Base-by-base conservation (phyloP, 345 rosid genomes). In the Populus simonii region DNA sequence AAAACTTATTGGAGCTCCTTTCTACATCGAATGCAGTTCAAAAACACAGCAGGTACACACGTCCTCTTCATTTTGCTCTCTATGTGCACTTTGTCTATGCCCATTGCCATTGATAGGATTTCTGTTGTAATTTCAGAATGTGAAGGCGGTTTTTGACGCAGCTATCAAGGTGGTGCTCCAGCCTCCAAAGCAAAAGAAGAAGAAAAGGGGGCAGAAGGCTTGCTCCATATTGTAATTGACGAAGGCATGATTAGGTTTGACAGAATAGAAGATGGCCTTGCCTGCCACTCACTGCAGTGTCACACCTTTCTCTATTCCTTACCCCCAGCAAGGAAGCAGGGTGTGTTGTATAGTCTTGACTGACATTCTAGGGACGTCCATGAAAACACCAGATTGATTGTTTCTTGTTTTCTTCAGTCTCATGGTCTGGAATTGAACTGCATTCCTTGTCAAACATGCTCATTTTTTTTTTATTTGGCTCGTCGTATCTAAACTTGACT, bases 111-210 rank as follows among this genome's bases (percentile, higher is more conserved):
- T 22, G 27, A 62, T 68, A 15, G 39, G 15, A 51, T 35, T 25
- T 9, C 25, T 69, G 4, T 49, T 35, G 20, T 27, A 74, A 18
- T 38, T 74, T 69, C 81, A 82, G 84, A 82, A 82, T 65, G 84
- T 82, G 72, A 77, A 82, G 75, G 81, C 49, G 2, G 84, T 82
- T 63, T 82, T 82, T 65, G 84, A 82, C 74, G 81, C 84, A 10
- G 84, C 84, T 74, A 78, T 82, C 16, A 82, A 76, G 53, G 81
- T 82, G 45, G 84, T 78, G 35, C 79, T 82, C 31, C 81, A 82
- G 70, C 81, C 84, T n/a, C 84, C 84, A 22, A 82, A 82, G 72
- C 81, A 78, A 74, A 81, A 73, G 79, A 82, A 74, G 78, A 82
- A 74, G 76, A 82, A 74, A 49, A 78, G 74, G 71, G 81, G 80